phyloP scores from a whole-genome alignment of 345 rosid genomes.

The Pistacia atlantica region DNA sequence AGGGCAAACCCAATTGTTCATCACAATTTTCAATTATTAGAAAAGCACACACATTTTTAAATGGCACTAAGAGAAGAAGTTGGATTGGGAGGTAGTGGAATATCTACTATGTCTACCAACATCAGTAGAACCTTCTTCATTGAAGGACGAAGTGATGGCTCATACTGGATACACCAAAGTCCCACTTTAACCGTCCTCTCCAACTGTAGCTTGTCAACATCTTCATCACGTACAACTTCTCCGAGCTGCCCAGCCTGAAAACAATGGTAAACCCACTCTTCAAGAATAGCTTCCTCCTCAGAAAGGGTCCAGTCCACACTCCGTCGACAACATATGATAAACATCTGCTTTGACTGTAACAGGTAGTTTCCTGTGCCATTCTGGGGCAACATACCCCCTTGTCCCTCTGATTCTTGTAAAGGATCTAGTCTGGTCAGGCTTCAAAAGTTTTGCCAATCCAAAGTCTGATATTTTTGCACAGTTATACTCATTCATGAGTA shows the following conservation, averaged over 20 bases:
- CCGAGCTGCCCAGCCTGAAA: constrained; percentile 9
- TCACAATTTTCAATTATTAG: too few relatives aligned
- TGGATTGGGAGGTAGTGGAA: constrained; percentile 15
- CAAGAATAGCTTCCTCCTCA: constrained; percentile 21
- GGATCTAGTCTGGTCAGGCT: constrained; percentile 34
- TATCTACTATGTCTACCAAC: constrained; percentile 26
- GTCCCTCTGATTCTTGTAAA: constrained; percentile 28
- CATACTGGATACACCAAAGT: too few relatives aligned
- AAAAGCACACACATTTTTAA: too few relatives aligned
- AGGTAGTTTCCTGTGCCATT: constrained; percentile 34
- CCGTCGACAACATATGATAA: constrained; percentile 25
- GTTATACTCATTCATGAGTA: constrained; percentile 24
- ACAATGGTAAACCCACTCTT: constrained; percentile 22
- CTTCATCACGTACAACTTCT: constrained; percentile 17
- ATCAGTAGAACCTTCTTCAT: constrained; percentile 27
- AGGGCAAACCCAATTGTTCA: not conserved
- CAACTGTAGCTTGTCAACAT: not conserved
- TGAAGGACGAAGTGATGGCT: not conserved
- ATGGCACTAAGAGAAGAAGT: not conserved
- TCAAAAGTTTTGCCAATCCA: constrained; percentile 36
- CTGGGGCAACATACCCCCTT: constrained; percentile 30
- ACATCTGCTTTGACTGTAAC: constrained; percentile 38
- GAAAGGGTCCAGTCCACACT: constrained; percentile 7
- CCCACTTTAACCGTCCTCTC: too few relatives aligned
- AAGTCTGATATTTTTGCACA: constrained; percentile 33